phyloP scores from a whole-genome alignment of 1,139 yeast species.

The Yamadazyma jaroonii region DNA sequence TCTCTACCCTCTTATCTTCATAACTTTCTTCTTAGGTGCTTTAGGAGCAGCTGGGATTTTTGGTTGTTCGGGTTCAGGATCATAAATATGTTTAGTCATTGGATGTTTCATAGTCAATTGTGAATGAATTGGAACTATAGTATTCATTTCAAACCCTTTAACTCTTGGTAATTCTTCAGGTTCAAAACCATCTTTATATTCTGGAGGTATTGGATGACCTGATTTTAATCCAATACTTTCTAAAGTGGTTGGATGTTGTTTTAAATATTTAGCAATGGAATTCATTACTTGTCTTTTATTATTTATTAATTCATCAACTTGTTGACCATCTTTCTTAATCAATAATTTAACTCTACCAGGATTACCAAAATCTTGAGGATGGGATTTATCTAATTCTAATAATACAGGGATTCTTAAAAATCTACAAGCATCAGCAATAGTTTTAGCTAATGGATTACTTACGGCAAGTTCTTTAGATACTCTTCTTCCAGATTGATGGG shows the following conservation, averaged over 20 bases:
- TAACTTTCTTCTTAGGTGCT: conserved; percentile 51
- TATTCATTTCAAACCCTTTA: conserved; percentile 80
- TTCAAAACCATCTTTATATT: conserved; percentile 47
- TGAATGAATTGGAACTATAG: conserved; percentile 82
- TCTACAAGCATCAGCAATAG: conserved; percentile 65
- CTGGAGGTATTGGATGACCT: conserved; percentile 62
- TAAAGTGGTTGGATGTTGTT: conserved; percentile 68
- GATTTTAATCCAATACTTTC: conserved; percentile 51
- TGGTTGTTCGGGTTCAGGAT: conserved; percentile 47
- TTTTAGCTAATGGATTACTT: conserved; percentile 81
- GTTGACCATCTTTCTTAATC: conserved; percentile 49
- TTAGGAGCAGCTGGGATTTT: conserved; percentile 43
- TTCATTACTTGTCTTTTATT: conserved; percentile 69
- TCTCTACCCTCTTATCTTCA: conserved; percentile 43
- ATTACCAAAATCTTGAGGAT: conserved; percentile 97
- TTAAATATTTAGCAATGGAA: conserved; percentile 60
- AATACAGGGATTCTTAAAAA: conserved; percentile 51
- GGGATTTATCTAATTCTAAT: conserved; percentile 78
- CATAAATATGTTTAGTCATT: conserved; percentile 69
- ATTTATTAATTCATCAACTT: conserved; percentile 35
- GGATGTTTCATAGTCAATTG: conserved; percentile 82
- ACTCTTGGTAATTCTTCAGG: conserved; percentile 73
- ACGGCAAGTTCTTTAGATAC: conserved; percentile 68
- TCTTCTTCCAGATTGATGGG: conserved; percentile 81
- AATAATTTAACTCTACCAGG: conserved; percentile 89